phyloP scores from a whole-genome alignment of 768 basidiomycete species.

The Mycena haematopus region DNA sequence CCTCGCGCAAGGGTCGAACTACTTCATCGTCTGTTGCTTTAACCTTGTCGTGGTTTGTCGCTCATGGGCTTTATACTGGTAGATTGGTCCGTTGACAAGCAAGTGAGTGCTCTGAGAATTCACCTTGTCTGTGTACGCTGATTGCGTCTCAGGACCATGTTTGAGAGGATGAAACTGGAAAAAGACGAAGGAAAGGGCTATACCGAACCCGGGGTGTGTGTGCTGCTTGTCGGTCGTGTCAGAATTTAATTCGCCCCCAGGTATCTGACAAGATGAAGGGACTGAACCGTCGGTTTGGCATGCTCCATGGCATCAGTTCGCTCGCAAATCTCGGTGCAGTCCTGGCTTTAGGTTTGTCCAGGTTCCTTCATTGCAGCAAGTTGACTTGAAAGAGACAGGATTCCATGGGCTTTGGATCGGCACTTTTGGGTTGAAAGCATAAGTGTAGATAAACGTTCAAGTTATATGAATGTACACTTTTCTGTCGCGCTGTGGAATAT shows the following conservation, averaged over 20 bases:
- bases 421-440: constrained; percentile 54
- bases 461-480: constrained; percentile 18
- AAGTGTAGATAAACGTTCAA: constrained; percentile 23
- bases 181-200: constrained; percentile 74
- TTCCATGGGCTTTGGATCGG: constrained; percentile 81
- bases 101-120: constrained; percentile 46
- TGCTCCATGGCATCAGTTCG: constrained; percentile 73
- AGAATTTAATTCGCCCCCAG: constrained; percentile 38
- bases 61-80: constrained; percentile 46
- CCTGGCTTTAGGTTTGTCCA: constrained; percentile 48
- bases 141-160: constrained; percentile 67
- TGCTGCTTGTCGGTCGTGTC: constrained; percentile 1
- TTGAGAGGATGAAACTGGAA: constrained; percentile 73
- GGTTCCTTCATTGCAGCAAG: not conserved
- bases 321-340: constrained; percentile 68
- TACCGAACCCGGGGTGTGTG: constrained; percentile 64
- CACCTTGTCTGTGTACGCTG: not conserved
- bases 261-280: constrained; percentile 73
- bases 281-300: constrained; percentile 69
- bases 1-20: constrained; percentile 62
- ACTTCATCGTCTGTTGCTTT: constrained; percentile 48
- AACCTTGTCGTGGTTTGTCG: not conserved
- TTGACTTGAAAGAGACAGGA: not conserved
- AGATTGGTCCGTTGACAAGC: constrained; percentile 73
- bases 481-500: constrained; percentile 12